These are phyloP conservation scores for Geotrichum bryndzae DNA, from an alignment of 1,139 yeast genomes.

Conservation along the genomic window DNA sequence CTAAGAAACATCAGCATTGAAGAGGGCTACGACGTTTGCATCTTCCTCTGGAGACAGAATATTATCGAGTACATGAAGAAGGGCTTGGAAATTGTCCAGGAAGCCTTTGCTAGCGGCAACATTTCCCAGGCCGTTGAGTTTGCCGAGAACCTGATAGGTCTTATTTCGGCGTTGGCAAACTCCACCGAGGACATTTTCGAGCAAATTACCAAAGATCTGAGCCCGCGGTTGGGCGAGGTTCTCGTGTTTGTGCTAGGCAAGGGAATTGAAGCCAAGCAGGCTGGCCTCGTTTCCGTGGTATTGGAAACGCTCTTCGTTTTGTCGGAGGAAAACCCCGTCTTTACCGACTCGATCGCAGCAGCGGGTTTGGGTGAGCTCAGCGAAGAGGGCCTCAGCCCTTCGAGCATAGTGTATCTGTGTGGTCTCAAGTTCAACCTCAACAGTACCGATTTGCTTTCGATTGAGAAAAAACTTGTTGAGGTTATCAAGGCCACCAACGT, in stretches of 20 bases:
- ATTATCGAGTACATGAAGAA: constrained; percentile 57
- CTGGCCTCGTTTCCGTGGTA: constrained; percentile 18
- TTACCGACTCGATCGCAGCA: constrained; percentile 13
- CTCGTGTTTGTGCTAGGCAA: constrained; percentile 18
- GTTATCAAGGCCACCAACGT: constrained; percentile 39
- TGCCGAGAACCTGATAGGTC: constrained; percentile 66
- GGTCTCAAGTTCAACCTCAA: constrained; percentile 24
- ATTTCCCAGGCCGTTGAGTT: constrained; percentile 43
- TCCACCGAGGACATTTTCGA: constrained; percentile 58
- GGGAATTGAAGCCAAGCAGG: constrained; percentile 4
- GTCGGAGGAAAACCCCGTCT: constrained; percentile 26
- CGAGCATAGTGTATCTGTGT: constrained; percentile 22
- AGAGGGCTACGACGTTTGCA: constrained; percentile 82
- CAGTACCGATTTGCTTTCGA: constrained; percentile 24
- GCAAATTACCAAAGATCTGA: constrained; percentile 40
- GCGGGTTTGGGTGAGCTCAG: neutral
- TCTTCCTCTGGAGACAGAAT: constrained; percentile 69
- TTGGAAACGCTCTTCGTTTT: constrained; percentile 26
- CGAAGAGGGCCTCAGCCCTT: neutral
- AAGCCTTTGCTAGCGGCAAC: constrained; percentile 22
- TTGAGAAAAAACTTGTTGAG: constrained; percentile 23
- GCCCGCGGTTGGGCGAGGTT: constrained; percentile 29
- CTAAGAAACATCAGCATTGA: constrained; percentile 74
- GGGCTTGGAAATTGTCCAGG: constrained; percentile 45
- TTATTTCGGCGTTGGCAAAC: constrained; percentile 61